Evolutionary conservation across 345 rosid genomes (phyloP).

Genomic region (Dovyalis caffra): DNA sequence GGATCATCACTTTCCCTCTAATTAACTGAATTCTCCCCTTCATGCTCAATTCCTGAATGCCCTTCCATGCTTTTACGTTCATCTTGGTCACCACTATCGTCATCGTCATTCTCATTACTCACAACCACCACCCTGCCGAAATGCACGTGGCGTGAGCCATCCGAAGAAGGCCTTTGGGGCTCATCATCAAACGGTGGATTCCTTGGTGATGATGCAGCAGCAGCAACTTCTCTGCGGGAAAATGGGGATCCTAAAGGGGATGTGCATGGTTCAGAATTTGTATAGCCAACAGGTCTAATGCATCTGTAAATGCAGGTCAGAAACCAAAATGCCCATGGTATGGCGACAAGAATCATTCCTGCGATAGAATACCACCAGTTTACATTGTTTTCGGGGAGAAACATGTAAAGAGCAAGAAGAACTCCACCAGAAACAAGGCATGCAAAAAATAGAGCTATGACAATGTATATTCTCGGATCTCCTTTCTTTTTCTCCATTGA

Average conservation of each 20-base stretch:
- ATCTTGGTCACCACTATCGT: neutral
- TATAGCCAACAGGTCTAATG: conserved; percentile 31
- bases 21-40: neutral
- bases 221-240: neutral
- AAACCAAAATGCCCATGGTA: conserved; percentile 79
- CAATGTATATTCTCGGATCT: conserved; percentile 44
- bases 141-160: conserved; percentile 44
- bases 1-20: conserved; percentile 28
- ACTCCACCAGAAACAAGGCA: conserved; percentile 57
- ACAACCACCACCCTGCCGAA: conserved; percentile 47
- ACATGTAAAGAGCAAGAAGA: conserved; percentile 43
- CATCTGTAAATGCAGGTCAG: conserved; percentile 49
- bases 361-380: conserved; percentile 40
- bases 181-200: neutral
- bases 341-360: conserved; percentile 51
- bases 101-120: conserved; percentile 26
- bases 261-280: neutral
- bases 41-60: neutral
- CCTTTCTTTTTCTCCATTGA: conserved; percentile 40
- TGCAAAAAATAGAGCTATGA: conserved; percentile 41
- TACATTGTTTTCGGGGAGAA: conserved; percentile 32
- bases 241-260: neutral
- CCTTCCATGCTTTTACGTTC: too few relatives aligned
- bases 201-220: neutral
- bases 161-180: conserved; percentile 13